Conservation (phyloP, 805 yeast species). For the Pichia deserticola region DNA sequence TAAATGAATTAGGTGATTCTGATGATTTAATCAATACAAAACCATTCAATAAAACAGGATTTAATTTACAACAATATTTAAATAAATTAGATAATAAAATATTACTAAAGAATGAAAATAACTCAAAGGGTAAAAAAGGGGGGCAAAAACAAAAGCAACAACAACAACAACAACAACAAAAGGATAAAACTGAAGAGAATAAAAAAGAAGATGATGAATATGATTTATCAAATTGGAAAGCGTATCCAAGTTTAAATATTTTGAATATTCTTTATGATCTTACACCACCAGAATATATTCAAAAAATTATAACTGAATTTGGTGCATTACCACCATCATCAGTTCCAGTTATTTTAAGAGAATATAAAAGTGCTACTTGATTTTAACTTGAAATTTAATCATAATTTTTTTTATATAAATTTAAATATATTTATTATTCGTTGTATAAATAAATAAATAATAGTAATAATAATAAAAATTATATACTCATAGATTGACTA, state of each 20-base stretch:
- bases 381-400: not conserved
- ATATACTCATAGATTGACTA: not conserved
- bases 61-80: conserved; percentile 58
- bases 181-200: conserved; percentile 19
- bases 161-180: conserved; percentile 18
- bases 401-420: not conserved
- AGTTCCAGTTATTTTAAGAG: conserved; percentile 93
- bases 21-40: conserved; percentile 58
- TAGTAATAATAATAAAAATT: not conserved
- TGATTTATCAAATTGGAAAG: conserved; percentile 58
- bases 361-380: conserved; percentile 52
- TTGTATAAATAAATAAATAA: not conserved
- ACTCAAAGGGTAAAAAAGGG: conserved; percentile 13
- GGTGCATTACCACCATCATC: conserved; percentile 98
- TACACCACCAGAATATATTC: conserved; percentile 89
- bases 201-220: conserved; percentile 26
- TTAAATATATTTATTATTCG: not conserved
- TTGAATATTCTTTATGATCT: conserved; percentile 87
- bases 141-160: conserved; percentile 9
- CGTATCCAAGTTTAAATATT: conserved; percentile 55
- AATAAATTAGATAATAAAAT: conserved; percentile 31
- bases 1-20: conserved; percentile 81
- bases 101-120: conserved; percentile 19
- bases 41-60: conserved; percentile 51
- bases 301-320: conserved; percentile 91